A percentile compares a stretch with the other conserved stretches of the same genome.
Conservation (phyloP, 192 early-diverging fungal genomes). For the Pilaira anomala region DNA sequence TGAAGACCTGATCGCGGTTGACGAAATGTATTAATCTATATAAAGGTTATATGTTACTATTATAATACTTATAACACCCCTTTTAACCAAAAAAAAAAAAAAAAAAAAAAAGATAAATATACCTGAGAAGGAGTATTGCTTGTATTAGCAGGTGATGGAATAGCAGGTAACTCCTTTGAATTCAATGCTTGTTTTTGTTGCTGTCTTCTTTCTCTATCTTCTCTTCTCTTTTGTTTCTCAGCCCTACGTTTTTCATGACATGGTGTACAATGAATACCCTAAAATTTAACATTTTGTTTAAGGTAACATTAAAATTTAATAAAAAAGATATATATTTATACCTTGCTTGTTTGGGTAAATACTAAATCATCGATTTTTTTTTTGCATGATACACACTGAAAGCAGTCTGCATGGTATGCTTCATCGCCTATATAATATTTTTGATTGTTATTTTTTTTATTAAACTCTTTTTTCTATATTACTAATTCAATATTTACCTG, state of each 20-base stretch:
- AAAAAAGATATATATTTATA: constrained; percentile 17
- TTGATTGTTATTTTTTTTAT: neutral
- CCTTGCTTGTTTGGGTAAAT: constrained; percentile 77
- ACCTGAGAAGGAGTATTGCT: too few species aligned
- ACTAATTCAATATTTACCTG: constrained; percentile 45
- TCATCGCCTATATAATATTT: constrained; percentile 54
- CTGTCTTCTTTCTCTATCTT: constrained; percentile 33
- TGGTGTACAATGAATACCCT: constrained; percentile 72
- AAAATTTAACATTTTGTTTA: neutral
- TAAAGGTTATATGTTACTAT: too few species aligned
- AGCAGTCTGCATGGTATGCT: constrained; percentile 79
- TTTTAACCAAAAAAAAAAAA: too few species aligned
- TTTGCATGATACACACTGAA: constrained; percentile 71
- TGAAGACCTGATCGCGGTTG: neutral
- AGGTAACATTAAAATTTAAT: constrained; percentile 2
- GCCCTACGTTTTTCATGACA: constrained; percentile 69
- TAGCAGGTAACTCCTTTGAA: constrained; percentile 10
- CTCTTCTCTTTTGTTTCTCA: constrained; percentile 55
- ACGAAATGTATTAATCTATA: neutral
- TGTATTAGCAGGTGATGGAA: neutral
- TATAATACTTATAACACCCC: too few species aligned
- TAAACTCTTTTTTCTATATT: neutral
- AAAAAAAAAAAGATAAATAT: too few species aligned
- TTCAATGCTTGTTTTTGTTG: constrained; percentile 8
- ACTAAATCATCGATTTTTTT: constrained; percentile 72